Evolutionary conservation across 129 eudicot species (phyloP).

Genomic region (Erigeron canadensis): DNA sequence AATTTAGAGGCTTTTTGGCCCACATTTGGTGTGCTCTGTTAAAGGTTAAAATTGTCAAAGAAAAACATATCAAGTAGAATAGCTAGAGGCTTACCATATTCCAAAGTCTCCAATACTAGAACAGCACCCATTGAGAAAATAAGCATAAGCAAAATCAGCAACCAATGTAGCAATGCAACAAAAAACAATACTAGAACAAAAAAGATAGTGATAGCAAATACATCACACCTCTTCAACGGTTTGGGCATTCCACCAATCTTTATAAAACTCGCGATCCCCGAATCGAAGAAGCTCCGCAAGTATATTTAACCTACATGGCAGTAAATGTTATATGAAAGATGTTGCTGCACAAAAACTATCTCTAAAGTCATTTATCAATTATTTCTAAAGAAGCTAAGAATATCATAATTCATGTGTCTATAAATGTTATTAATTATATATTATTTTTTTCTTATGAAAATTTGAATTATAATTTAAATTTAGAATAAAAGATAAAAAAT

Average conservation of each 20-base stretch:
- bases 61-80: not conserved
- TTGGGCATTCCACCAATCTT: constrained; percentile 99
- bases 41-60: not conserved
- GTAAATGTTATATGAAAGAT: constrained; percentile 15
- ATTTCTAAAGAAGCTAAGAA: too few relatives aligned
- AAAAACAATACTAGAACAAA: not conserved
- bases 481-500: too few relatives aligned
- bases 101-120: constrained; percentile 99
- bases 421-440: too few relatives aligned
- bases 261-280: constrained; percentile 98
- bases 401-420: too few relatives aligned
- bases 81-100: constrained; percentile 68
- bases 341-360: not conserved
- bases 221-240: constrained; percentile 85
- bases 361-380: not conserved
- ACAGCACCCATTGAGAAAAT: constrained; percentile 29
- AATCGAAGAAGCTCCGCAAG: constrained; percentile 96
- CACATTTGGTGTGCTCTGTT: too few relatives aligned
- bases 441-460: too few relatives aligned
- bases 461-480: too few relatives aligned
- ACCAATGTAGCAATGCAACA: constrained; percentile 25
- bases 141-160: constrained; percentile 16
- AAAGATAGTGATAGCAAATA: not conserved
- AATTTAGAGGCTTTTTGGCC: too few relatives aligned
- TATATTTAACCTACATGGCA: constrained; percentile 68